Conservation (phyloP, 2,329 filamentous ascomycete species). For the Xylariaceae sp. region DNA sequence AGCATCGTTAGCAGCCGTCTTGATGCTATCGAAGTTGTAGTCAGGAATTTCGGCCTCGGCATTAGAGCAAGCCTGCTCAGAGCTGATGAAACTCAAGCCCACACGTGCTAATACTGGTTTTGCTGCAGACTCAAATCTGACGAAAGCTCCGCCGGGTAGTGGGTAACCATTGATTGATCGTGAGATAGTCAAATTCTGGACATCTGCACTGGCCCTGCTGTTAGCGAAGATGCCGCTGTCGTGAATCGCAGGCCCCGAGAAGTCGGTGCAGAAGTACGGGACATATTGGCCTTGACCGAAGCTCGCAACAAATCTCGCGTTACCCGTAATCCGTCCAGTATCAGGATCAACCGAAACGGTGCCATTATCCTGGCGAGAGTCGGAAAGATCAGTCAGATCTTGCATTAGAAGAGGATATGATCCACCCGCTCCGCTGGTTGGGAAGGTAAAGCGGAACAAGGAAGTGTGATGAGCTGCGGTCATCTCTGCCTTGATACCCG, state of each 20-base stretch:
- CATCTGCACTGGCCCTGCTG: constrained; percentile 49
- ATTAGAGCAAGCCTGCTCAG: constrained; percentile 63
- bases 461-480: constrained; percentile 64
- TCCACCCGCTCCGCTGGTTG: constrained; percentile 36
- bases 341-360: constrained; percentile 51
- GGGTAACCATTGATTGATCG: constrained; percentile 52
- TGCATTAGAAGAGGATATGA: constrained; percentile 61
- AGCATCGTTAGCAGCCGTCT: constrained; percentile 49
- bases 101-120: constrained; percentile 61
- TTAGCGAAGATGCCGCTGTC: constrained; percentile 62
- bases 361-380: constrained; percentile 58
- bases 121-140: constrained; percentile 53
- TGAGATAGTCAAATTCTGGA: constrained; percentile 47
- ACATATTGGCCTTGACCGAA: constrained; percentile 62
- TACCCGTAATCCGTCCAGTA: constrained; percentile 62
- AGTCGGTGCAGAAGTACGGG: constrained; percentile 67
- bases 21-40: constrained; percentile 59
- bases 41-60: constrained; percentile 67
- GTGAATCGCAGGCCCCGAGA: constrained; percentile 54
- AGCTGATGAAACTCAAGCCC: constrained; percentile 68
- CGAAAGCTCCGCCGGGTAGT: constrained; percentile 61
- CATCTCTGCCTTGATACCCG: constrained; percentile 62
- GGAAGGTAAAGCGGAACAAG: constrained; percentile 65
- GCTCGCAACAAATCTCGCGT: constrained; percentile 60
- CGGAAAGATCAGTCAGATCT: constrained; percentile 62